A percentile compares a stretch with the other conserved stretches of the same genome.
Conservation (phyloP, 2,329 filamentous ascomycete genomes). For the Arthrinium phaeospermum region DNA sequence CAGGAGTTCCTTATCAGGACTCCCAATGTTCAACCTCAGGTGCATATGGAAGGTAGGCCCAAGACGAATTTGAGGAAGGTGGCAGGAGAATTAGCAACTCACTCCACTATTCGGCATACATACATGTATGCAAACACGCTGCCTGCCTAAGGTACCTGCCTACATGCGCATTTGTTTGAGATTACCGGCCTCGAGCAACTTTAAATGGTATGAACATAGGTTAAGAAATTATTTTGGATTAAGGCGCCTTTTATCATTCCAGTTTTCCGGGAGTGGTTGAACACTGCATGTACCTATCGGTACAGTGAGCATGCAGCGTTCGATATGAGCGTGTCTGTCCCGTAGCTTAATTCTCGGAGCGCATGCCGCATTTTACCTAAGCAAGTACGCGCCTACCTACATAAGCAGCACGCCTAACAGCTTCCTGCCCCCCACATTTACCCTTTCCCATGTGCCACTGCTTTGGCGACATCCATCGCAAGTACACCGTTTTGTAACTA, state of each 20-base stretch:
- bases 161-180: background rate
- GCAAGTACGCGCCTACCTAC: background rate
- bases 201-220: background rate
- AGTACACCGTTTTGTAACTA: no score
- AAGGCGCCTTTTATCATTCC: no score
- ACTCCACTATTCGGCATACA: constrained; percentile 6
- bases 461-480: background rate
- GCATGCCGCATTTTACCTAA: no score
- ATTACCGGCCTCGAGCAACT: background rate
- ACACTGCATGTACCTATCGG: background rate
- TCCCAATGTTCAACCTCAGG: background rate
- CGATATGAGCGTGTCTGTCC: no score
- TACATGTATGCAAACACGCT: constrained; percentile 5
- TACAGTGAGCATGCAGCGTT: no score
- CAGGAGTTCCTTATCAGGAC: background rate
- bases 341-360: no score
- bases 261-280: background rate
- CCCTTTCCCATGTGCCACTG: background rate
- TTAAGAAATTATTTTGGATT: background rate
- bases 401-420: background rate
- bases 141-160: background rate
- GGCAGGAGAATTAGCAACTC: background rate
- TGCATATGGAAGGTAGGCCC: background rate
- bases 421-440: background rate
- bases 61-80: background rate